Conservation (phyloP, 2,329 filamentous ascomycete genomes). For the Colletotrichum eremochloae region DNA sequence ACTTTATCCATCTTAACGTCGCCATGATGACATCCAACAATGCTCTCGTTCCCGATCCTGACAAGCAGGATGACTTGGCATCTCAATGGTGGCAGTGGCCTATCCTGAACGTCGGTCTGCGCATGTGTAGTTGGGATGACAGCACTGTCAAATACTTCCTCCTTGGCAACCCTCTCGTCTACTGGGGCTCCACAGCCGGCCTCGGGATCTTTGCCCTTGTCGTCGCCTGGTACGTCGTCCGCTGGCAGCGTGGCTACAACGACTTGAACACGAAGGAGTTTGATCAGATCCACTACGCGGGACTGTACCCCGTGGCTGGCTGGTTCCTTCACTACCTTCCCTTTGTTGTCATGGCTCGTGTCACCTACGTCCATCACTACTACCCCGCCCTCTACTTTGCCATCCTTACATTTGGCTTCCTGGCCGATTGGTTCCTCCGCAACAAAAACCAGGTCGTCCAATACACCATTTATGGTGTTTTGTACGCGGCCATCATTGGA, state of each 20-base stretch:
- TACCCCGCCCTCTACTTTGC: conserved; percentile 98
- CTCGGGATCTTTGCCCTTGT: conserved; percentile 80
- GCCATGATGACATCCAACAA: conserved; percentile 99
- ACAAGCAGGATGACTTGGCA: conserved; percentile 98
- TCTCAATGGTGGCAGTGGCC: conserved; percentile 99
- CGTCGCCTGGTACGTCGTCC: conserved; percentile 86
- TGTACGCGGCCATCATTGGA: conserved; percentile 82
- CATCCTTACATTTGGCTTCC: conserved; percentile 89
- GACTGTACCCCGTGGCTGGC: conserved; percentile 89
- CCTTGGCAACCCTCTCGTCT: conserved; percentile 94
- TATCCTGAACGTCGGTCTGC: conserved; percentile 91
- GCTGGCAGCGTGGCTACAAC: conserved; percentile 94
- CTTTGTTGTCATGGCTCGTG: conserved; percentile 97
- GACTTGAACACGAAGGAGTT: conserved; percentile 86
- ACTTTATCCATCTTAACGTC: conserved; percentile 98
- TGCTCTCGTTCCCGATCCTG: conserved; percentile 94
- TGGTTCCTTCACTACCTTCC: conserved; percentile 98
- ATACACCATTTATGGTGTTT: conserved; percentile 76
- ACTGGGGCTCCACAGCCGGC: conserved; percentile 91
- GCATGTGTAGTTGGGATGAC: conserved; percentile 99
- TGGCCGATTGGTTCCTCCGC: conserved; percentile 84
- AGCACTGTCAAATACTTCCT: conserved; percentile 98
- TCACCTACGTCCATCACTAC: conserved; percentile 99
- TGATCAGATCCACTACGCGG: conserved; percentile 94
- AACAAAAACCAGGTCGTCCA: conserved; percentile 74